Evolutionary conservation across 495 filamentous ascomycete genomes (phyloP).

Genomic region (Pseudevernia furfuracea): DNA sequence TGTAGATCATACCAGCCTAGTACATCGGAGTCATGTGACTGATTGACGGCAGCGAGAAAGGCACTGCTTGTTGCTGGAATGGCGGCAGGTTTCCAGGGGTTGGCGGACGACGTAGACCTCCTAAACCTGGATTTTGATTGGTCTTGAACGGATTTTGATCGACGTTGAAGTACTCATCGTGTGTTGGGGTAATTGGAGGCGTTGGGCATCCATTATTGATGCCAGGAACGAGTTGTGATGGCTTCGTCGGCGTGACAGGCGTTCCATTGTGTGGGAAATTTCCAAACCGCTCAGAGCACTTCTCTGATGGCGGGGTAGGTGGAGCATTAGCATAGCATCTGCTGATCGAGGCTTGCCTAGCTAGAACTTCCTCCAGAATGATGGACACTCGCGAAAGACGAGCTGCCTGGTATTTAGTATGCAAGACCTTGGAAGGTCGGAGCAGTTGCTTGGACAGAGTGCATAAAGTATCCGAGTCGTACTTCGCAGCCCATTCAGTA

Average conservation of each 20-base stretch:
- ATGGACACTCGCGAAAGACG: constrained; percentile 75
- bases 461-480: constrained; percentile 71
- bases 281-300: constrained; percentile 43
- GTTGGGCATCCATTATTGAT: constrained; percentile 80
- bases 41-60: constrained; percentile 19
- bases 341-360: constrained; percentile 67
- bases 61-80: constrained; percentile 11
- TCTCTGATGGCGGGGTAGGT: constrained; percentile 63
- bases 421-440: constrained; percentile 75
- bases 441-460: constrained; percentile 79
- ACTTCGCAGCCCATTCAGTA: constrained; percentile 71
- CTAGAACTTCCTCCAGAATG: constrained; percentile 79
- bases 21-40: constrained; percentile 17
- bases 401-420: constrained; percentile 77
- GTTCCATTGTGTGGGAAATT: constrained; percentile 46
- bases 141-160: constrained; percentile 26
- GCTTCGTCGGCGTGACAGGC: constrained; percentile 82
- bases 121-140: constrained; percentile 4
- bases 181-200: constrained; percentile 85
- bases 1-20: background rate
- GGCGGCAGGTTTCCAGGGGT: constrained; percentile 19
- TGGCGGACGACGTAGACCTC: constrained; percentile 15
- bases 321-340: constrained; percentile 44
- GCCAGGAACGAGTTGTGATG: constrained; percentile 46
- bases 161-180: constrained; percentile 50